These are phyloP conservation scores for Kwoniella botswanensis DNA, from an alignment of 768 basidiomycete genomes.

Conservation along the genomic window DNA sequence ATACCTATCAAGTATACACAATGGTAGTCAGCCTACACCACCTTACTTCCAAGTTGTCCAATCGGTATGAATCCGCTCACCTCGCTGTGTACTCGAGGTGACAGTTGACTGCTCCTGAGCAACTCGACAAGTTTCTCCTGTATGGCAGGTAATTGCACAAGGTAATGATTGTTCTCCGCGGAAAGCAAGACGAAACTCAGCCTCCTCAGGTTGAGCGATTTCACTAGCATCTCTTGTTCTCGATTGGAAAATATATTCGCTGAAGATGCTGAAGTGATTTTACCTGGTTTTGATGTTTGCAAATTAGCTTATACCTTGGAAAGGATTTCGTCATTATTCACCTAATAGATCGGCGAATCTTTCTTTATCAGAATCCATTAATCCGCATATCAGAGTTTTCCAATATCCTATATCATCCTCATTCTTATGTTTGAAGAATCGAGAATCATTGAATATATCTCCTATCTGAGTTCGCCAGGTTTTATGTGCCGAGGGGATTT, in stretches of 20 bases:
- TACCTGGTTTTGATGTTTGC: slow-evolving; percentile 32
- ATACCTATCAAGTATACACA: slow-evolving; percentile 60
- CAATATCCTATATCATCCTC: slow-evolving; percentile 62
- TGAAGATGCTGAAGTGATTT: slow-evolving; percentile 79
- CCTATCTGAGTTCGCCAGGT: slow-evolving; percentile 80
- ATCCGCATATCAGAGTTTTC: slow-evolving; percentile 74
- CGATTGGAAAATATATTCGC: slow-evolving; percentile 95
- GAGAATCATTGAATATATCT: slow-evolving; percentile 82
- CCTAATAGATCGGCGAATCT: slow-evolving; percentile 82
- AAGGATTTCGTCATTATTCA: slow-evolving; percentile 48
- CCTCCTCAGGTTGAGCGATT: slow-evolving; percentile 83
- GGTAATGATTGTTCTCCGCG: slow-evolving; percentile 87
- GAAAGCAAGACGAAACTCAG: slow-evolving; percentile 84
- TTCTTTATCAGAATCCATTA: slow-evolving; percentile 86
- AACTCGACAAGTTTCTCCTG: slow-evolving; percentile 97
- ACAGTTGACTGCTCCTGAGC: slow-evolving; percentile 72
- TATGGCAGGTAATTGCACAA: slow-evolving; percentile 87
- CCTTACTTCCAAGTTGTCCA: neutral
- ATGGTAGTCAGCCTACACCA: slow-evolving; percentile 1
- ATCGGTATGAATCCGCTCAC: slow-evolving; percentile 59
- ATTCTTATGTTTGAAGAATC: slow-evolving; percentile 69
- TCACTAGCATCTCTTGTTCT: slow-evolving; percentile 87
- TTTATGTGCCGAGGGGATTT: slow-evolving; percentile 75
- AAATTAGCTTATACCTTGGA: neutral
- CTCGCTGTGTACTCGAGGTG: slow-evolving; percentile 87